Percentiles rank a stretch among this genome's conserved stretches.
phyloP scores from a whole-genome alignment of 225 moss, liverwort and hornwort species.

The Bryum argenteum region DNA sequence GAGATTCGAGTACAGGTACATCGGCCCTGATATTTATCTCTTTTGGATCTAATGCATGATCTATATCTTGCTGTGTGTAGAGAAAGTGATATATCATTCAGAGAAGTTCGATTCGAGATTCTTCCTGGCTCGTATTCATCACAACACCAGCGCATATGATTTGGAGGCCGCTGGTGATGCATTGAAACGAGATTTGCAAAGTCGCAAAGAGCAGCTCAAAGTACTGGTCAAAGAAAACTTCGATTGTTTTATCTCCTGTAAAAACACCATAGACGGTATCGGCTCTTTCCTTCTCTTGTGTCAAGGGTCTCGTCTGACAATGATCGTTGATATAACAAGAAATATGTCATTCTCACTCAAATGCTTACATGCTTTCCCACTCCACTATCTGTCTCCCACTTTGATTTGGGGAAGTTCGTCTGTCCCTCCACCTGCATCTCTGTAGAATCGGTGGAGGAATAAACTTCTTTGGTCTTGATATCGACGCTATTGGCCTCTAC shows the following conservation, averaged over 20 bases:
- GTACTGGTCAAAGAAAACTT: constrained; percentile 96
- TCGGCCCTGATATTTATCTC: constrained; percentile 13
- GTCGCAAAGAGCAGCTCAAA: constrained; percentile 90
- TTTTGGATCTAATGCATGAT: constrained; percentile 22
- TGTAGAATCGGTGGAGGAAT: constrained; percentile 4
- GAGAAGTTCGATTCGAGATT: constrained; percentile 91
- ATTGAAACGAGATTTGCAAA: constrained; percentile 76
- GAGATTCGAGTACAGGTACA: constrained; percentile 12
- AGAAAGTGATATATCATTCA: constrained; percentile 91
- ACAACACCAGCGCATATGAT: constrained; percentile 70
- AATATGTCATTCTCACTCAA: constrained; percentile 15
- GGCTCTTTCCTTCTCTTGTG: constrained; percentile 12
- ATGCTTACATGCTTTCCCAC: constrained; percentile 3
- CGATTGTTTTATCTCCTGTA: constrained; percentile 98
- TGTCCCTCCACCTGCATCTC: constrained; percentile 3
- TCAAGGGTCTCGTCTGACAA: constrained; percentile 23
- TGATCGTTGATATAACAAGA: background rate
- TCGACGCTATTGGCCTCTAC: background rate
- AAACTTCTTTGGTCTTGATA: constrained; percentile 15
- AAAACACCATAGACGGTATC: constrained; percentile 96
- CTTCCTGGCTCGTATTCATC: constrained; percentile 89
- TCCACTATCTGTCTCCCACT: constrained; percentile 17
- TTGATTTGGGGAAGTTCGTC: constrained; percentile 9
- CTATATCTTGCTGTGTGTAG: constrained; percentile 48
- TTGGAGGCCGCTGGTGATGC: constrained; percentile 82